Base-by-base conservation (phyloP, 805 yeast species). In the Kazachstania bromeliacearum region DNA sequence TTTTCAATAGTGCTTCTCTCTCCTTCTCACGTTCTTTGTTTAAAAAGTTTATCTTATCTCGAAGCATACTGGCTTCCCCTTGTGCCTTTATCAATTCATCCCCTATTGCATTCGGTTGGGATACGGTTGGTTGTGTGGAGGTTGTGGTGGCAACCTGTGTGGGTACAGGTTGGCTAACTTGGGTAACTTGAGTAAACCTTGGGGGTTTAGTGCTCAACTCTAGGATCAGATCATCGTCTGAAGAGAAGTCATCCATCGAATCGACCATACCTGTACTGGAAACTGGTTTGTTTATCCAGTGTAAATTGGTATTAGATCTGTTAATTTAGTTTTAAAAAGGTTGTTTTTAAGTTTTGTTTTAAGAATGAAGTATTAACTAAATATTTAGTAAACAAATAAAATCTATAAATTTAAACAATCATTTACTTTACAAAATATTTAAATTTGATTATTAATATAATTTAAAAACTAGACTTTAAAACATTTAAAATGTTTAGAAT, bases 61-160 rank as follows among this genome's bases (percentile, higher is more conserved):
- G 64, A 13, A 88, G 63, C 24, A 87, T 77, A 10, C 92, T 77
- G 25, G 83, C 77, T 50, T 88, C 95, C 2, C 96, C 96, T 37
- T 72, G 73, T 4, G 84, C 79, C 24, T 68, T 60, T 37, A 63
- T 66, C n/a, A 76, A 43, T 28, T 62, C 22, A 25, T 31, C 26
- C n/a, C n/a, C n/a, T n/a, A n/a, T n/a, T n/a, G n/a, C n/a, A n/a
- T 8, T 13, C 7, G 6, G 7, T 24, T 12, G 28, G 17, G 20
- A 7, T 21, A 10, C 25, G 23, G 13, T 30, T 31, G 57, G 60
- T 0, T 67, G 68, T 14, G n/a, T 13, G 29, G 21, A 62, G 57
- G 46, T 60, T 63, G 29, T 65, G 68, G 29, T 68, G 75, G 21
- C 57, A 62, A 10, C 38, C 43, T 33, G 24, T 19, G 31, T 31